These are phyloP conservation scores for Patellaria atrata DNA, from an alignment of 495 filamentous ascomycete species.

Conservation along the genomic window DNA sequence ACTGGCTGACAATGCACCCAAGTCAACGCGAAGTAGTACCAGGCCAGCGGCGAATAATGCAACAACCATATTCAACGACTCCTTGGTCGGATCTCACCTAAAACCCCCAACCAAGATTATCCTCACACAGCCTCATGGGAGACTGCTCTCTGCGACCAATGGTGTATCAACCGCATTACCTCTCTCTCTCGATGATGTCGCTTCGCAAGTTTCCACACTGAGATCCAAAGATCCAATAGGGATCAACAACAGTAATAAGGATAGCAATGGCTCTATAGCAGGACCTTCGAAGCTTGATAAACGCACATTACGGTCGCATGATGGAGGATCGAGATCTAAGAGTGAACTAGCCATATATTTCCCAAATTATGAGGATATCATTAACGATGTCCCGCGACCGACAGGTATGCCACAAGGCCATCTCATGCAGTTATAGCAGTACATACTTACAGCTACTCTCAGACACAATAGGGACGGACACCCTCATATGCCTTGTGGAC, in stretches of 20 bases:
- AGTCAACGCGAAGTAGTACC: constrained; percentile 5
- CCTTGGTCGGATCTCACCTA: neutral
- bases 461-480: constrained; percentile 46
- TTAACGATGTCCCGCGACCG: constrained; percentile 65
- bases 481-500: constrained; percentile 43
- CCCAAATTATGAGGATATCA: constrained; percentile 78
- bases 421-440: constrained; percentile 3
- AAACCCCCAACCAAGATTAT: constrained; percentile 25
- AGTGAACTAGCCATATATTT: constrained; percentile 83
- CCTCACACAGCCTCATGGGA: constrained; percentile 23
- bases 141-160: constrained; percentile 23
- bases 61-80: constrained; percentile 5
- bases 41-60: constrained; percentile 10
- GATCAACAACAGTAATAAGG: constrained; percentile 7
- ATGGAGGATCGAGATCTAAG: constrained; percentile 48
- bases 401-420: constrained; percentile 40
- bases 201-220: constrained; percentile 14
- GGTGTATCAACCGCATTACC: constrained; percentile 19
- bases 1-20: neutral
- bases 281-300: constrained; percentile 23
- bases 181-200: constrained; percentile 16
- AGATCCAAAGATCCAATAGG: too few relatives aligned
- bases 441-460: too few relatives aligned
- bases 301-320: constrained; percentile 30
- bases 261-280: constrained; percentile 3